Evolutionary conservation across 306 rosid genomes (phyloP).

Genomic region (Quercus glauca): DNA sequence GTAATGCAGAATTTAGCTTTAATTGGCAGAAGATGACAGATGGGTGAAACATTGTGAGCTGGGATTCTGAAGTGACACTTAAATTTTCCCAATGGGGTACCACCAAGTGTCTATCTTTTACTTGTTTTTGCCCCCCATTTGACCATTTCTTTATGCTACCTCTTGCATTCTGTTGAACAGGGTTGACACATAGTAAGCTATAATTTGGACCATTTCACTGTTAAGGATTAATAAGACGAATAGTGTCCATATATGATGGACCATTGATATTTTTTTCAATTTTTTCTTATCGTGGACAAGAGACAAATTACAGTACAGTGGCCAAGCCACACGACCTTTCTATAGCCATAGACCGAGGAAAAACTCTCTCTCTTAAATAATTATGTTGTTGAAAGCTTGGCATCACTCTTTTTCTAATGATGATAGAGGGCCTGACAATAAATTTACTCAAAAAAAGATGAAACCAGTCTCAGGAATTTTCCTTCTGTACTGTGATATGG

Average conservation of each 20-base stretch:
- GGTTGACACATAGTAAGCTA: not conserved
- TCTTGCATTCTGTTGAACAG: not conserved
- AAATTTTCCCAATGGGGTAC: not conserved
- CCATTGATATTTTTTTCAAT: too few species aligned
- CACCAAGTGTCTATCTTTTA: not conserved
- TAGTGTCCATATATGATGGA: not conserved
- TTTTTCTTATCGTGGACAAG: not conserved
- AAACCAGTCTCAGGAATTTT: not conserved
- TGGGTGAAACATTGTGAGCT: constrained; percentile 24
- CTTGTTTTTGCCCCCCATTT: not conserved
- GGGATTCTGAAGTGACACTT: constrained; percentile 24
- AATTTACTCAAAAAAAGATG: not conserved
- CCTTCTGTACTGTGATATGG: not conserved
- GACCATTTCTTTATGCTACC: not conserved
- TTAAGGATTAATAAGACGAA: not conserved
- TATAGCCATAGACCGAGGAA: not conserved
- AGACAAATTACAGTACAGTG: constrained; percentile 3
- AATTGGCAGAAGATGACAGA: constrained; percentile 10
- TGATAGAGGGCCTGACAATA: not conserved
- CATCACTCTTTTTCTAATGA: not conserved
- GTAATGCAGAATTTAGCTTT: not conserved
- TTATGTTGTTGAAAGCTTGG: not conserved
- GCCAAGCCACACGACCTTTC: not conserved
- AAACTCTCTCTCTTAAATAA: not conserved
- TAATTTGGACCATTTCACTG: not conserved